These are phyloP conservation scores for Phytophthora pseudosyringae DNA, from an alignment of 352 stramenopile species.

Conservation along the genomic window DNA sequence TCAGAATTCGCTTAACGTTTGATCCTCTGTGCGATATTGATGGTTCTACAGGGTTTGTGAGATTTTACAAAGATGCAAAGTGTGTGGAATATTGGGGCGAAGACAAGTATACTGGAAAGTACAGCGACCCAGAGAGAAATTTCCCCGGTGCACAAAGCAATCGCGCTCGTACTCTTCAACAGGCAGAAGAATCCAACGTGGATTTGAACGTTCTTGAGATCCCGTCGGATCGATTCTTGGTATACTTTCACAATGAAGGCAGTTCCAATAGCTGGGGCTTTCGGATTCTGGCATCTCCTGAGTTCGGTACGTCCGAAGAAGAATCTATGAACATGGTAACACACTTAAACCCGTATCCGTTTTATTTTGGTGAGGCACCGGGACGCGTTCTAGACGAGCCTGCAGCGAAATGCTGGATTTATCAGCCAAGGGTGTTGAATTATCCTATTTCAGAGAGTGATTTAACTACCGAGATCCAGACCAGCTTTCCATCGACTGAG, in stretches of 20 bases:
- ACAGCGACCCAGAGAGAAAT: conserved; percentile 75
- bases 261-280: conserved; percentile 72
- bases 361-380: conserved; percentile 76
- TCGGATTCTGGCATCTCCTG: conserved; percentile 57
- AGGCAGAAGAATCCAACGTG: conserved; percentile 19
- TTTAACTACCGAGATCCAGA: conserved; percentile 59
- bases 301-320: conserved; percentile 35
- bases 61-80: conserved; percentile 72
- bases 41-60: conserved; percentile 64
- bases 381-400: conserved; percentile 51
- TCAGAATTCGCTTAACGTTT: conserved; percentile 78
- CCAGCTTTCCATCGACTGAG: conserved; percentile 43
- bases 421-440: conserved; percentile 56
- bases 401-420: conserved; percentile 69
- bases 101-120: conserved; percentile 73
- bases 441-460: conserved; percentile 58
- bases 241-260: conserved; percentile 75
- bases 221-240: conserved; percentile 66
- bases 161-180: conserved; percentile 39
- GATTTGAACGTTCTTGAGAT: conserved; percentile 59
- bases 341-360: conserved; percentile 64
- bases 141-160: conserved; percentile 76
- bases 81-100: conserved; percentile 79
- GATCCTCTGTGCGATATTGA: conserved; percentile 75
- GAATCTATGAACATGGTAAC: conserved; percentile 15